Evolutionary conservation across 805 yeast species (phyloP), one percentile per base, ranked within the genome.

Genomic region (Saccharomycopsis amapae): DNA sequence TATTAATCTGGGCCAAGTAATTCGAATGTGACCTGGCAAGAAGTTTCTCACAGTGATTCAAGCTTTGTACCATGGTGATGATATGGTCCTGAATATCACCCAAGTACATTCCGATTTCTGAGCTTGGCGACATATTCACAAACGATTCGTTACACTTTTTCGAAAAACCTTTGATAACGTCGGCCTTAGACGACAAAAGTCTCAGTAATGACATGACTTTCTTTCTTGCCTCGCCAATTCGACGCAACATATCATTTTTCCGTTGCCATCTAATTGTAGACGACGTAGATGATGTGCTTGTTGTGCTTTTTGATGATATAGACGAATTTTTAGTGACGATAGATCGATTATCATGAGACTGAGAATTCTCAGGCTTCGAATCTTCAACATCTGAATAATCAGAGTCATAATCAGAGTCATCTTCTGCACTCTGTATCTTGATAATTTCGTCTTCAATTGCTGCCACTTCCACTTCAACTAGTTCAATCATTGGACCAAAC

Each of bases 71-170:
- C 98, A 93, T 93, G 1, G 98, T 93, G 20, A 93, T 86, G 28
- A 93, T 81, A 66, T 93, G 98, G 65, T 93, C 98, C 64, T 93
- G 98, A 56, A 93, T 93, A 68, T 93, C 98, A 17, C 97, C 96
- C 50, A 93, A 66, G 62, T 90, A 93, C 81, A 93, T 80, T 2
- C 93, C 95, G 56, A 93, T 90, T 58, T 90, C 97, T n/a, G 81
- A 76, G 5, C 31, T 5, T n/a, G 40, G 31, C 5, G 39, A 35
- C 6, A 22, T 18, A 25, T 37, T 37, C 5, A n/a, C 15, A 17
- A 37, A 37, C 15, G 31, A 7, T 55, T 87, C 96, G 52, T 79
- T 82, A 60, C 93, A 87, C 51, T 96, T 70, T 60, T 93, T 93
- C 38, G 95, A 81, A 60, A 93, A 89, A 0, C 96, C 96, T 59